Evolutionary conservation across 805 yeast genomes (phyloP), one percentile per base, ranked within the genome.

Genomic region (Spathaspora passalidarum): DNA sequence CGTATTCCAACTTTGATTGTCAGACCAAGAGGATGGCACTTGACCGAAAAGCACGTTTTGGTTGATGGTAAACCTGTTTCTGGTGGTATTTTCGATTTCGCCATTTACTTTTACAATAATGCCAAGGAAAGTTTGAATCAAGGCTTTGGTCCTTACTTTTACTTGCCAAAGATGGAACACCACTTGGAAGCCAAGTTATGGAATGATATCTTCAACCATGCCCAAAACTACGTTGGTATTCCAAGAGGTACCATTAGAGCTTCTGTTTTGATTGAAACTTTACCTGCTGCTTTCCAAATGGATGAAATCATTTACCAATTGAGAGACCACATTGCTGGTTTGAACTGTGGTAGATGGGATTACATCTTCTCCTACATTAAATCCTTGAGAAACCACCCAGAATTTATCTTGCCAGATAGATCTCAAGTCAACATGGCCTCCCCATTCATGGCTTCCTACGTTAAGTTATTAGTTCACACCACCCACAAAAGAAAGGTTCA

Each of bases 271-370:
- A 86, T 86, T 60, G 95, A 86, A 66, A 86, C 95, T 14, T 72
- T 86, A 54, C 95, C 94, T 34, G 90, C 88, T 38, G 89, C 91
- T 13, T 86, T 83, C 78, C 94, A 86, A 67, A 81, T 86, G 84
- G 91, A 86, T 61, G 95, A 86, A 67, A 86, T 86, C 54, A 78
- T 86, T 57, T 86, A 80, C 60, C 86, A 86, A 59, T 73, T 86
- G 60, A 76, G 89, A 65, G 82, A 80, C 43, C 95, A 86, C 65
- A 83, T 86, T 44, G 78, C 86, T 8, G 95, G 94, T 46, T 76
- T 86, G 65, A 86, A 86, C 70, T 86, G 94, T 75, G 95, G 95
- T 56, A 79, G 95, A 69, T 86, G 94, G 92, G 95, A 86, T 67
- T 86, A 86, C 69, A 86, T 86, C 66, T 86, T 86, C 70, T 81